phyloP scores from a whole-genome alignment of 106 monocot genomes.

The Alisma plantagoaquatica region DNA sequence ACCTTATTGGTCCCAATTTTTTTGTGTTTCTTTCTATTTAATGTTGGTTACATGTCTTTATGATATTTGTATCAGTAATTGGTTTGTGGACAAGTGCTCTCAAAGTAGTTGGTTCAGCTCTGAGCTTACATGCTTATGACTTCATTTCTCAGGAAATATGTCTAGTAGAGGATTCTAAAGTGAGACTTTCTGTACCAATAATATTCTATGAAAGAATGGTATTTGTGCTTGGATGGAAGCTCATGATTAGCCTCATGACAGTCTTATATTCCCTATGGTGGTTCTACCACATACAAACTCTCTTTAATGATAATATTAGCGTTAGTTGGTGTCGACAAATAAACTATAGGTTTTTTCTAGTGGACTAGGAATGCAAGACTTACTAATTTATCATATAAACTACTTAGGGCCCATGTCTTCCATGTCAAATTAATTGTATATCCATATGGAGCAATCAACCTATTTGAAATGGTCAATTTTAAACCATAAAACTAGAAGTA shows the following conservation, averaged over 20 bases:
- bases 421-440: no score
- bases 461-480: no score
- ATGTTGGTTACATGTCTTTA: conserved; percentile 24
- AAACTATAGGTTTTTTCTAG: no score
- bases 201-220: neutral
- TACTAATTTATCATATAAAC: no score
- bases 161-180: neutral
- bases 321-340: no score
- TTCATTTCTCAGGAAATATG: neutral
- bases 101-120: conserved; percentile 5
- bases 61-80: conserved; percentile 13
- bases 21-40: conserved; percentile 17
- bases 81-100: conserved; percentile 23
- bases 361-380: no score
- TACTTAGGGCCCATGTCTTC: no score
- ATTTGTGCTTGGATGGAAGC: neutral
- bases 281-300: no score
- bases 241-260: neutral
- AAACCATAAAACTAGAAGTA: no score
- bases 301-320: no score
- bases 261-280: no score
- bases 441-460: no score
- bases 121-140: neutral
- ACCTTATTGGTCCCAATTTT: neutral
- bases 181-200: neutral